These are phyloP conservation scores for Plasmopara muralis DNA, from an alignment of 352 stramenopile genomes.

Conservation along the genomic window DNA sequence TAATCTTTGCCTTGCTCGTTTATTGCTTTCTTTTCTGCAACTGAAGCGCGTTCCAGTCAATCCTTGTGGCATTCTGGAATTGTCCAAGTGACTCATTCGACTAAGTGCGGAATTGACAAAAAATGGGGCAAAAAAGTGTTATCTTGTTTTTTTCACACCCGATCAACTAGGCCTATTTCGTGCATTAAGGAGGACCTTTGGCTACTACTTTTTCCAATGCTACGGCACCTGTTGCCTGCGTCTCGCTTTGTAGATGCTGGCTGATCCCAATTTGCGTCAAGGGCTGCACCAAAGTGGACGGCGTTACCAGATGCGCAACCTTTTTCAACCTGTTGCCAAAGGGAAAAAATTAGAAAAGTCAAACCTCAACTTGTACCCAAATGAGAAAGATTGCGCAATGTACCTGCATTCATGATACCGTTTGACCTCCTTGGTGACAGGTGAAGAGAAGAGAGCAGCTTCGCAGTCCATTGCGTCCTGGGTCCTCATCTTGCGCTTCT, in stretches of 20 bases:
- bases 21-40: conserved; percentile 21
- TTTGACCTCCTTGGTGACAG: conserved; percentile 49
- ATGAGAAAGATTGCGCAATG: not conserved
- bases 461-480: conserved; percentile 34
- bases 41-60: conserved; percentile 17
- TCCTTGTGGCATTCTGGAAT: conserved; percentile 25
- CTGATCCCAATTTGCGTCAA: conserved; percentile 58
- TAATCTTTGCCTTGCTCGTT: conserved; percentile 5
- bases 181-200: no score
- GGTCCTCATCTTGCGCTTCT: conserved; percentile 64
- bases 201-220: no score
- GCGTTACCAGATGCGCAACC: conserved; percentile 23
- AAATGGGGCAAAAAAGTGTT: not conserved
- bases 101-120: conserved; percentile 6
- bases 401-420: conserved; percentile 48
- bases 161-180: no score
- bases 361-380: conserved; percentile 10
- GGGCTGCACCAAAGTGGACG: conserved; percentile 47
- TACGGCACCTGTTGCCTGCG: no score
- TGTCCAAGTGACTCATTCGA: not conserved
- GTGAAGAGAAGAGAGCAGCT: conserved; percentile 24
- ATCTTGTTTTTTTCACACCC: no score
- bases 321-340: not conserved
- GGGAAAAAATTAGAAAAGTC: conserved; percentile 7
- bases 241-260: not conserved